Base-by-base conservation (phyloP, 202 grass and related monocot genomes). In the Dendrocalamus latiflorus region DNA sequence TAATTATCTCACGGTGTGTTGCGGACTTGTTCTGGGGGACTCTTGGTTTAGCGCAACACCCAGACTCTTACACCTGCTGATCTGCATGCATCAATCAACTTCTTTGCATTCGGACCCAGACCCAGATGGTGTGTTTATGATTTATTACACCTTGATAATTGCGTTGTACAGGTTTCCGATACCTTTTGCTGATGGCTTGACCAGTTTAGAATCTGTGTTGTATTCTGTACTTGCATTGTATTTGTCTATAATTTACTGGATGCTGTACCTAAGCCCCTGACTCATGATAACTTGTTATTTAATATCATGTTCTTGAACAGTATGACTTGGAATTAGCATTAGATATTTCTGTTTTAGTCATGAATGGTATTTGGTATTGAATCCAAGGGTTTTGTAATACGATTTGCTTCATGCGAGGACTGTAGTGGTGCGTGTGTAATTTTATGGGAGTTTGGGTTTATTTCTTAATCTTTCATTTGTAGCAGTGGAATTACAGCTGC, bases 321-420 rank as follows among this genome's bases (percentile, higher is more conserved):
- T 30, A 33, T 2, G 8, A 54, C 28, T 70, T 70, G 50, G 37
- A 24, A 58, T 58, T n/a, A n/a, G n/a, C n/a, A n/a, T n/a, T n/a
- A n/a, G n/a, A n/a, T n/a, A n/a, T n/a, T n/a, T n/a, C n/a, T 77
- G 14, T 62, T 81, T 68, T 55, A 42, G 48, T 43, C 64, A 79
- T 54, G 22, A 38, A 45, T 70, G 66, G 9, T 69, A 57, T 21
- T 45, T 58, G 53, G 28, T 78, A 45, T 42, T 77, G 8, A 72
- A 50, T 65, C 50, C 10, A 65, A 77, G 28, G 47, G n/a, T 41
- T 77, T 54, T 66, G 18, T 15, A 65, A 39, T 41, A 18, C 7
- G 34, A 49, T 81, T 81, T 70, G 21, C 41, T 53, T 24, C 16
- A 61, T 42, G 8, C 16, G 58, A 49, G 55, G 20, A 38, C 55